A percentile compares a stretch with the other conserved stretches of the same genome.
These are phyloP conservation scores for Apostasia shenzhenica DNA, from an alignment of 106 monocot genomes.

Conservation along the genomic window DNA sequence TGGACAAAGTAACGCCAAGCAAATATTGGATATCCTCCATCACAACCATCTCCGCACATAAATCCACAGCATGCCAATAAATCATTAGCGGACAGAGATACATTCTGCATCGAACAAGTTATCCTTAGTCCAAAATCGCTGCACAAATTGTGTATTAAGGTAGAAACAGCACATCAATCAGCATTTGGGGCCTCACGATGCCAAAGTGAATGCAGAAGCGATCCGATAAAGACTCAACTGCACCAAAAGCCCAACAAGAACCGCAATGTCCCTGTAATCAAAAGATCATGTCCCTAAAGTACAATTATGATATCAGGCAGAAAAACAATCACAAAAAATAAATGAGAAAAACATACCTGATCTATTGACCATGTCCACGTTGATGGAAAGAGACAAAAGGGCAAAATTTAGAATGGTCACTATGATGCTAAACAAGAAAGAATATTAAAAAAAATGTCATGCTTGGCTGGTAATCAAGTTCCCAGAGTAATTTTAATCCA, in stretches of 20 bases:
- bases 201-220: conserved; percentile 87
- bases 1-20: conserved; percentile 89
- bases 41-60: conserved; percentile 97
- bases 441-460: background rate
- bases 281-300: conserved; percentile 2
- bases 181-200: conserved; percentile 26
- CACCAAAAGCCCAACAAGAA: conserved; percentile 98
- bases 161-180: background rate
- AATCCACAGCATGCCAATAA: conserved; percentile 89
- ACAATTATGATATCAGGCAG: background rate
- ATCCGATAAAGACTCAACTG: conserved; percentile 80
- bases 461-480: background rate
- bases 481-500: too few relatives aligned
- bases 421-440: background rate
- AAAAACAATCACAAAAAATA: conserved; percentile 1
- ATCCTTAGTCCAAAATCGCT: background rate
- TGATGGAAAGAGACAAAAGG: background rate
- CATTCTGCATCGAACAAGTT: conserved; percentile 44
- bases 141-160: too few relatives aligned
- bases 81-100: conserved; percentile 87
- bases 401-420: conserved; percentile 10
- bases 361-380: conserved; percentile 28
- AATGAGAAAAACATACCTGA: conserved; percentile 37
- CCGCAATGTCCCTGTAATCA: conserved; percentile 90
- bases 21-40: conserved; percentile 84